Base-by-base conservation (phyloP, 148 eudicot species). In the Fagopyrum tataricum region DNA sequence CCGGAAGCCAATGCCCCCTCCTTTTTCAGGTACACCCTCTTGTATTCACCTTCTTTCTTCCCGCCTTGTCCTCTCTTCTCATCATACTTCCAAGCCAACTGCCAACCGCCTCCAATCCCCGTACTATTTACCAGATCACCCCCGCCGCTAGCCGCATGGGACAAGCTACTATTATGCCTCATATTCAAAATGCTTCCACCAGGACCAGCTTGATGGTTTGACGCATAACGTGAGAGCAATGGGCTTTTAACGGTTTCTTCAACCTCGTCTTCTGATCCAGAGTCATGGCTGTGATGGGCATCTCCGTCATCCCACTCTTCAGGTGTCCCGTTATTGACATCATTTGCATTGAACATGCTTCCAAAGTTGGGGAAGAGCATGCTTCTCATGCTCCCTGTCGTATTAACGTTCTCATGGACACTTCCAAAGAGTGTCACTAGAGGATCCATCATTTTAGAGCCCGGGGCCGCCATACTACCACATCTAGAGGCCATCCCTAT, bases 21-120 rank as follows among this genome's bases (percentile, higher is more conserved):
- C 75, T 93, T 86, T 75, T 91, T 93, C 43, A 93, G 83, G 73
- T 84, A 93, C 43, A 93, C 85, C 85, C 98, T 89, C 74, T 82
- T 79, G 39, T 86, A 83, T 56, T 84, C 96, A 0, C 85, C 81
- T 70, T 74, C 79, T 53, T 21, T 80, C 26, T 78, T 88, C 10
- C 91, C 96, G 37, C 82, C 89, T 70, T 81, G 79, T 1, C 84
- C 85, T 58, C 75, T 83, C 74, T 74, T 84, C 64, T 85, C 89
- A 1, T 76, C 56, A 73, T 71, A 73, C 74, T 76, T 86, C 77
- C 87, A 94, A 4, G 98, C 98, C 75, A 94, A 78, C 73, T 94
- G 93, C 98, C 98, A 94, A 68, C 98, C 98, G 58, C 97, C 98
- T 52, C 98, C 98, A 46, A 94, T 94, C 52, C 89, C 98, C 80